A percentile compares a stretch with the other conserved stretches of the same genome.
phyloP scores from a whole-genome alignment of 768 basidiomycete species.

The Albatrellus ellisii region DNA sequence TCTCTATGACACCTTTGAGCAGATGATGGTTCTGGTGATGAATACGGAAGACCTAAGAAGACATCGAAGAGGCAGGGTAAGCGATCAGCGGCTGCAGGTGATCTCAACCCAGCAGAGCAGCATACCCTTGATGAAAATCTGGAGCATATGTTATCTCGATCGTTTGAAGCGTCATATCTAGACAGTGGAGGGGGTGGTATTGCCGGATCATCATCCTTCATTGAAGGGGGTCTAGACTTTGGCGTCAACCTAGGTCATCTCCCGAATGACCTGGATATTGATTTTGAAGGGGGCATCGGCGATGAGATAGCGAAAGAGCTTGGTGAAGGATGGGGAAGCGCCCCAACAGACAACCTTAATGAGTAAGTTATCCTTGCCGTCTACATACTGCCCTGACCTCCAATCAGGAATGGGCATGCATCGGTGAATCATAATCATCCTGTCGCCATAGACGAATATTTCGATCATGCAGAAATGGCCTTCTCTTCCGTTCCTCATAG shows the following conservation, averaged over 20 bases:
- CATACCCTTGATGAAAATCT: constrained; percentile 65
- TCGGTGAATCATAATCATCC: not conserved
- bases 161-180: constrained; percentile 49
- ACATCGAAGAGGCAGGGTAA: constrained; percentile 19
- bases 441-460: not conserved
- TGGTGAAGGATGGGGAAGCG: constrained; percentile 51
- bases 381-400: not conserved
- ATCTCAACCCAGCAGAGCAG: constrained; percentile 34
- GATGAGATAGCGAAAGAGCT: constrained; percentile 68
- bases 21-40: constrained; percentile 30
- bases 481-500: no score
- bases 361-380: constrained; percentile 11
- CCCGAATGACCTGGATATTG: constrained; percentile 37
- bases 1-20: constrained; percentile 1
- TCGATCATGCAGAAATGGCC: no score
- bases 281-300: constrained; percentile 39
- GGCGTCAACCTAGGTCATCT: constrained; percentile 41
- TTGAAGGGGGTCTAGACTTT: constrained; percentile 29
- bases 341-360: constrained; percentile 16
- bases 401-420: not conserved
- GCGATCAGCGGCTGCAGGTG: constrained; percentile 22
- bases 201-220: constrained; percentile 43
- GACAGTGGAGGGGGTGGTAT: constrained; percentile 21
- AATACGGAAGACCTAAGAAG: constrained; percentile 27
- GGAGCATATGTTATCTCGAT: constrained; percentile 50